Conservation (phyloP, 495 filamentous ascomycete genomes). For the Lasiosphaeria miniovina region DNA sequence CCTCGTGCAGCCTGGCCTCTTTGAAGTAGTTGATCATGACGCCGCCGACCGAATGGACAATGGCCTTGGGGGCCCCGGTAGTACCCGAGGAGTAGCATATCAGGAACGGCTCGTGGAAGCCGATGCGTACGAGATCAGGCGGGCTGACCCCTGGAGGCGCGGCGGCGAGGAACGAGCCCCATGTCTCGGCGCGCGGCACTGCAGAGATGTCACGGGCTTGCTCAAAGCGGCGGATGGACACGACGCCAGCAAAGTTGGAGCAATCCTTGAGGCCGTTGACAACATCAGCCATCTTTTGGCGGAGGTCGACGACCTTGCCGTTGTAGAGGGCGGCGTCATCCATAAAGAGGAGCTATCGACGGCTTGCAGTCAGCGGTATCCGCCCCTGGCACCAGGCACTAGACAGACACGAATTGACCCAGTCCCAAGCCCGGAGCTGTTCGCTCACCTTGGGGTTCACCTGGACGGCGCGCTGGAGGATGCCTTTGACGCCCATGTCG, state of each 20-base stretch:
- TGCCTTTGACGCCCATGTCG: slow-evolving; percentile 75
- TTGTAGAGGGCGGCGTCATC: slow-evolving; percentile 79
- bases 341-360: slow-evolving; percentile 60
- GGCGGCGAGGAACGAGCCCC: slow-evolving; percentile 50
- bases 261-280: slow-evolving; percentile 57
- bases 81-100: slow-evolving; percentile 72
- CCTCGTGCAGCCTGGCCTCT: slow-evolving; percentile 60
- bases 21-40: slow-evolving; percentile 57
- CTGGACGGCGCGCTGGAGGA: slow-evolving; percentile 70
- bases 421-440: background rate
- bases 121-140: slow-evolving; percentile 53
- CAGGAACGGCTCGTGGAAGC: slow-evolving; percentile 67
- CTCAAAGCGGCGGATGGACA: slow-evolving; percentile 64
- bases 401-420: background rate
- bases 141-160: slow-evolving; percentile 39
- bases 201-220: slow-evolving; percentile 55
- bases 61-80: slow-evolving; percentile 72
- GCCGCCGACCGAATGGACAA: slow-evolving; percentile 68
- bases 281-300: slow-evolving; percentile 66
- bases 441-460: slow-evolving; percentile 57
- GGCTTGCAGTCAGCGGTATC: slow-evolving; percentile 2
- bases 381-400: background rate
- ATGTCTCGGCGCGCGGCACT: slow-evolving; percentile 53
- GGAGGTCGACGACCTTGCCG: slow-evolving; percentile 67
- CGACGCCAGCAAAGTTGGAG: slow-evolving; percentile 57